Base-by-base conservation (phyloP, 2,329 filamentous ascomycete species). In the Metarhizium humberi region DNA sequence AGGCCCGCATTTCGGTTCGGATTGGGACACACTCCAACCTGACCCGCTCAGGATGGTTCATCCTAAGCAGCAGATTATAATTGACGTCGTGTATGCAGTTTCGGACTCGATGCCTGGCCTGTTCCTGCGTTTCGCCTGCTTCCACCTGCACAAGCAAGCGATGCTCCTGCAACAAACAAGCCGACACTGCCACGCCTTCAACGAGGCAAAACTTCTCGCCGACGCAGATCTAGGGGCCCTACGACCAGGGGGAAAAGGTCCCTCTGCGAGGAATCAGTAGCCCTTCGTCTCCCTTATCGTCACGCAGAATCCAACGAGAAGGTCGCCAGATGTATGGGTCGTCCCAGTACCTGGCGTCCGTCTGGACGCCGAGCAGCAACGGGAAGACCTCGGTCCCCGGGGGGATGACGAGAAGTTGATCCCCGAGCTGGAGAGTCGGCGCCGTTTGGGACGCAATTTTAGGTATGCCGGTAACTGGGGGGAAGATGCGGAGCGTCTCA, bases 401-500 rank as follows among this genome's bases (percentile, higher is more conserved):
- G 3, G 58, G 58, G 2, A 58, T 18, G 11, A 29, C 34, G 29
- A 60, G 14, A 3, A 40, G 50, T 45, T 52, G 52, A 14, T 29
- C 53, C 2, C 53, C 53, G 10, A 58, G 38, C 2, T 6, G 13
- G 14, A 59, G 49, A 6, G n/a, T 18, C 36, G 57, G 58, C 11
- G 55, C 10, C 8, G 52, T 50, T 13, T 60, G 36, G 2, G 40
- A 56, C 4, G 63, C 65, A 62, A 62, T 67, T 40, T 68, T 67
- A 25, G 58, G 50, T 0, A 59, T 18, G 2, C 63, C 60, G 0
- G 74, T 65, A 0, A 2, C 7, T 3, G 70, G 69, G 0, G 66
- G 64, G 52, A 72, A 75, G 0, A 76, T 63, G 6, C 73, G 72
- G 6, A 77, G 56, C 1, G 70, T 73, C 61, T 78, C 75, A 36